These are phyloP conservation scores for Aspergillus pseudoterreus DNA, from an alignment of 2,329 filamentous ascomycete genomes.

Conservation along the genomic window DNA sequence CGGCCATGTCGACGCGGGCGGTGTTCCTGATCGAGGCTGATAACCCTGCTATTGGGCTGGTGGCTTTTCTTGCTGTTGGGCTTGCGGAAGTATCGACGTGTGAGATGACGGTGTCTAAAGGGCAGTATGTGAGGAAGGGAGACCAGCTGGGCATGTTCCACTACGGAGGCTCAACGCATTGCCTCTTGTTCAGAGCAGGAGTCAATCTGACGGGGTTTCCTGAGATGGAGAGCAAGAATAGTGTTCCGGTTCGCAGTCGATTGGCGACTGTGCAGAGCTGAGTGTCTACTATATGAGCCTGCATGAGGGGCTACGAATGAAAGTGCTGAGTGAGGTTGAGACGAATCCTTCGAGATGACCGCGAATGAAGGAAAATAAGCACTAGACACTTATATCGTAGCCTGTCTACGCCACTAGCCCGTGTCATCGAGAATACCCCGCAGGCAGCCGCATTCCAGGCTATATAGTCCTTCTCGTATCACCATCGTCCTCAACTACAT, in stretches of 20 bases:
- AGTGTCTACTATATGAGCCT: not conserved
- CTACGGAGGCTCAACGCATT: conserved; percentile 8
- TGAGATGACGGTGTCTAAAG: not conserved
- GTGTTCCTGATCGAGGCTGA: conserved; percentile 2
- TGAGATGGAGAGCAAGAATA: not conserved
- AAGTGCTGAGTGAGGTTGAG: too few species aligned
- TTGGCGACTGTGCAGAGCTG: not conserved
- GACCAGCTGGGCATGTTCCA: conserved; percentile 8
- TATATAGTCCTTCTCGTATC: too few species aligned
- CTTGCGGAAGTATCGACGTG: conserved; percentile 6
- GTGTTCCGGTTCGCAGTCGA: not conserved
- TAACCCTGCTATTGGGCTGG: not conserved
- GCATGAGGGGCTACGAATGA: too few species aligned
- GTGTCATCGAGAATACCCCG: too few species aligned
- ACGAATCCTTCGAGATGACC: too few species aligned
- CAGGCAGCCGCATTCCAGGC: too few species aligned
- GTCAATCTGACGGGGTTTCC: not conserved
- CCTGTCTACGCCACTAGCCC: too few species aligned
- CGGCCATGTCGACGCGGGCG: conserved; percentile 1
- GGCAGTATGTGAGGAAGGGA: not conserved
- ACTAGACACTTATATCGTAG: too few species aligned
- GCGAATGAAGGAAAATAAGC: too few species aligned
- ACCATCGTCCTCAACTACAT: too few species aligned
- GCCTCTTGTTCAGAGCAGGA: not conserved
- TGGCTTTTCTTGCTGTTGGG: conserved; percentile 1